A percentile compares a stretch with the other conserved stretches of the same genome.
Conservation (phyloP, 1,139 yeast genomes). For the Chernovozyma sophiae-reginae region DNA sequence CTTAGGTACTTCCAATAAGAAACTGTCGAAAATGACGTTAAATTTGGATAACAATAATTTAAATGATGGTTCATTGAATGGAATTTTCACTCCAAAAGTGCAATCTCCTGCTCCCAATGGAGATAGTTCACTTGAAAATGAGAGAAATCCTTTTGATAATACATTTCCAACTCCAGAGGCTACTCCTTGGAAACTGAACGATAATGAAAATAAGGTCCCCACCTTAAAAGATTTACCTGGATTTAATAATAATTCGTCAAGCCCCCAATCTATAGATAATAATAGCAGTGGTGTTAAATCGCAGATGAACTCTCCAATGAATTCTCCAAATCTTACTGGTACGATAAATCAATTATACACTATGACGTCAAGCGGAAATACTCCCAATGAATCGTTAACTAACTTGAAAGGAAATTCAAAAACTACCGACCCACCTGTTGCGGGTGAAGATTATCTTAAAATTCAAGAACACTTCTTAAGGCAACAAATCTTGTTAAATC, state of each 20-base stretch:
- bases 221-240: too few relatives aligned
- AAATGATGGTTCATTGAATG: conserved; percentile 10
- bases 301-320: background rate
- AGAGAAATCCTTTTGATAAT: conserved; percentile 38
- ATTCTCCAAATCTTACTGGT: background rate
- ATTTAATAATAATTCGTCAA: background rate
- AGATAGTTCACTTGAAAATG: conserved; percentile 12
- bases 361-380: too few relatives aligned
- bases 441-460: conserved; percentile 36
- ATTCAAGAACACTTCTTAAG: conserved; percentile 36
- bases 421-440: conserved; percentile 9
- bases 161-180: conserved; percentile 20
- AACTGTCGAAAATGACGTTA: background rate
- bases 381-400: background rate
- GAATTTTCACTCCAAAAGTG: conserved; percentile 38
- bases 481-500: conserved; percentile 30
- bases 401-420: background rate
- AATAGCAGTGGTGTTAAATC: background rate
- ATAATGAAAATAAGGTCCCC: too few relatives aligned
- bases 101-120: conserved; percentile 25
- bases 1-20: background rate
- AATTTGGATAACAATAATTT: conserved; percentile 1
- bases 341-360: background rate
- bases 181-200: too few relatives aligned
- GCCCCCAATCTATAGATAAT: background rate